These are phyloP conservation scores for Chaetoceros muelleri DNA, from an alignment of 108 stramenopile species.

Conservation along the genomic window DNA sequence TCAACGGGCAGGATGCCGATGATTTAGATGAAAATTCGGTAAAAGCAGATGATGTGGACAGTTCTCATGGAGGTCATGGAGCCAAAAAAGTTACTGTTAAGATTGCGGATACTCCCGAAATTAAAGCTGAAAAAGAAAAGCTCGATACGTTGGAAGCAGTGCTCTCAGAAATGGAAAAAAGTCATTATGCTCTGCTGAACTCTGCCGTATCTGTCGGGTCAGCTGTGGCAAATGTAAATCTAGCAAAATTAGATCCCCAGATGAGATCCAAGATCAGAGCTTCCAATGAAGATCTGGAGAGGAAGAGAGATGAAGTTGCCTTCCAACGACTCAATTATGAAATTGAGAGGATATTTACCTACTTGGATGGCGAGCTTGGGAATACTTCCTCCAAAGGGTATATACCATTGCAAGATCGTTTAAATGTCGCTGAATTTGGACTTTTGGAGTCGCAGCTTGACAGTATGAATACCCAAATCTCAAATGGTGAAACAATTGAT, in stretches of 20 bases:
- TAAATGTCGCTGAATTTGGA: conserved; percentile 94
- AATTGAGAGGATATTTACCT: conserved; percentile 84
- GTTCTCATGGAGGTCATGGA: conserved; percentile 2
- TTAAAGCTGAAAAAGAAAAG: conserved; percentile 35
- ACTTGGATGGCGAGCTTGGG: conserved; percentile 77
- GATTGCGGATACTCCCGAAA: conserved; percentile 75
- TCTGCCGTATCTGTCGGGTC: conserved; percentile 59
- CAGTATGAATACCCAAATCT: conserved; percentile 51
- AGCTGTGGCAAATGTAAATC: conserved; percentile 72
- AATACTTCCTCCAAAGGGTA: conserved; percentile 66
- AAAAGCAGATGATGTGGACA: conserved; percentile 9
- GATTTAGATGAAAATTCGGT: conserved; percentile 19
- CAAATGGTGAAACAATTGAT: conserved; percentile 47
- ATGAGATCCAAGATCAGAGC: conserved; percentile 54
- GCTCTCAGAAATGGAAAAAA: conserved; percentile 35
- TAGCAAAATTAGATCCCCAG: conserved; percentile 54
- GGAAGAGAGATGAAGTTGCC: conserved; percentile 47
- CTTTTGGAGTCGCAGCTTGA: conserved; percentile 86
- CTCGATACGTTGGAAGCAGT: conserved; percentile 29
- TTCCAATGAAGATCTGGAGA: conserved; percentile 52
- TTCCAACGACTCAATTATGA: conserved; percentile 79
- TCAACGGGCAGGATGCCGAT: conserved; percentile 88
- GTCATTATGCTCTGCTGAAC: conserved; percentile 57
- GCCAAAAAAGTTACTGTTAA: conserved; percentile 49
- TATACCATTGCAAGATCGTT: conserved; percentile 81